Evolutionary conservation across 2,329 filamentous ascomycete species (phyloP), one percentile per base, ranked within the genome.

Genomic region (Lecanoromycetidae sp.): DNA sequence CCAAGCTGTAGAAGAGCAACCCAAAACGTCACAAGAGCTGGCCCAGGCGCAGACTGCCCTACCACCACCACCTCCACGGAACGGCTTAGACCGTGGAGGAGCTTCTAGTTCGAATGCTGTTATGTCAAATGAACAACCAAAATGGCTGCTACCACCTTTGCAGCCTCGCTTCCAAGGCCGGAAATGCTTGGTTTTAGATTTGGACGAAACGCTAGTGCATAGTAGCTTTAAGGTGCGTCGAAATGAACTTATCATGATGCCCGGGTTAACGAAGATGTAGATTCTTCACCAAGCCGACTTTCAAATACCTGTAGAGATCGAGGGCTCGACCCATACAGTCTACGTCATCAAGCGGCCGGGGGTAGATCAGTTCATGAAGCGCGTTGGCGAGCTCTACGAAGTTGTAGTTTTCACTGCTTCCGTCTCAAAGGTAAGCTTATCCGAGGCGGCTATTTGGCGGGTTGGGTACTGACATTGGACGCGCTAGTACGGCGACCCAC

Each of bases 271-370:
- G 10, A 5, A 19, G 9, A 17, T 45, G 9, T 60, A 96, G 88
- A 91, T 96, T 56, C 75, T 98, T 37, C 88, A 96, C 60, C 90
- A 96, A 71, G 91, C 91, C 49, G 91, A 98, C 66, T 96, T 98
- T 62, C 98, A 91, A 5, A 96, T 98, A 61, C 91, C 91, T 0
- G 91, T 98, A 25, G 91, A 98, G 61, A 98, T 98, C 54, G 91
- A 98, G 70, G 91, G 91, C 48, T 93, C 94, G 65, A 96, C 93
- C 62, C 91, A 98, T 68, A 98, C 98, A 60, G 93, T 98, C 46
- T 98, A 98, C 63, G 91, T 98, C 55, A 98, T 98, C 65, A 98
- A 98, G 70, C 80, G 91, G 59, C 91, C 91, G n/a, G 91, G 91
- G 45, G 91, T 98, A 17, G 91, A 98, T 62, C 82, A 93, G 55